Conservation (phyloP, 2,329 filamentous ascomycete genomes). For the Arthrobotrys megalospora region DNA sequence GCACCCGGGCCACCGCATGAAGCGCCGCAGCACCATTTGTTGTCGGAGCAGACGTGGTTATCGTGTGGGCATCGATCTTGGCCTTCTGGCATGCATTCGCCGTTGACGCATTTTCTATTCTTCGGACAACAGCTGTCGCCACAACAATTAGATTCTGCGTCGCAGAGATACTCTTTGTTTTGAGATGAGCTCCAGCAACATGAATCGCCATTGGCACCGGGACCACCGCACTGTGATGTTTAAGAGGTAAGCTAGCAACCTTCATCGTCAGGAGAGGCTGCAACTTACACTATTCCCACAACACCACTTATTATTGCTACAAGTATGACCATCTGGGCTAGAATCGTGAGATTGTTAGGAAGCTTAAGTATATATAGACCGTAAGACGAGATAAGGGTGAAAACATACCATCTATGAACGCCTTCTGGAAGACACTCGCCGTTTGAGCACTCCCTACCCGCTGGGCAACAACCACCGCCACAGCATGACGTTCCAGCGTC, state of each 20-base stretch:
- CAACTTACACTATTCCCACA: neutral
- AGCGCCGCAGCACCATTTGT: constrained; percentile 23
- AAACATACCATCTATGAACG: constrained; percentile 9
- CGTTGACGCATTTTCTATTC: constrained; percentile 15
- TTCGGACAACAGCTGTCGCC: constrained; percentile 8
- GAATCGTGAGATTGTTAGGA: too few species aligned
- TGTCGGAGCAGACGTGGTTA: constrained; percentile 1
- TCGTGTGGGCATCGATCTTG: neutral
- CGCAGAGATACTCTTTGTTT: constrained; percentile 1
- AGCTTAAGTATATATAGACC: too few species aligned
- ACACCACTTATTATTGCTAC: neutral
- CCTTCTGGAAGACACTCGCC: neutral
- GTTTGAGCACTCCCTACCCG: constrained; percentile 11
- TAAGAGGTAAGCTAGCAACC: neutral
- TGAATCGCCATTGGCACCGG: constrained; percentile 26
- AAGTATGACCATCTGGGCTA: neutral
- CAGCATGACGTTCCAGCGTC: neutral
- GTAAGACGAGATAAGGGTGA: too few species aligned
- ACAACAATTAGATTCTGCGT: constrained; percentile 1
- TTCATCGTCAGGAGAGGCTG: too few species aligned
- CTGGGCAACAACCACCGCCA: neutral
- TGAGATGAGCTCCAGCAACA: constrained; percentile 32
- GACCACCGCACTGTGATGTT: constrained; percentile 21
- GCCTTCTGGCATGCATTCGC: constrained; percentile 14
- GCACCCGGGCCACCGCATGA: constrained; percentile 25